These are phyloP conservation scores for Aegle marmelos DNA, from an alignment of 345 rosid species.

Conservation along the genomic window DNA sequence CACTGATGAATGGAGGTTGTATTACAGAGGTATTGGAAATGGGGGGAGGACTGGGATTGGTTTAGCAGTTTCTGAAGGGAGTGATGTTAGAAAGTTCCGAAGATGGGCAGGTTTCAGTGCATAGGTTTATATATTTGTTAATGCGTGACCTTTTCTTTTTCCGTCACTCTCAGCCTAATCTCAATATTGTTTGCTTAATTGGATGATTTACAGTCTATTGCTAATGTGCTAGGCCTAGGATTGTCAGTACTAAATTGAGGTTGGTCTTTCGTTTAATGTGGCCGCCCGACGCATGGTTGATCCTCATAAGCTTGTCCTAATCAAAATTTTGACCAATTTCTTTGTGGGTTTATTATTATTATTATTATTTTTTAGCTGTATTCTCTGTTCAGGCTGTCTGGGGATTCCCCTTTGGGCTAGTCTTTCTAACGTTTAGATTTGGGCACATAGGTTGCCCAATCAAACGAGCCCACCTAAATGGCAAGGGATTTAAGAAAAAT, in stretches of 20 bases:
- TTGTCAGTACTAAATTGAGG: neutral
- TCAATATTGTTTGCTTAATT: neutral
- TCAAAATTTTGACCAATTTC: neutral
- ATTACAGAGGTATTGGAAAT: constrained; percentile 57
- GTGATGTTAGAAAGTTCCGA: constrained; percentile 38
- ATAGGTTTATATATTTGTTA: constrained; percentile 18
- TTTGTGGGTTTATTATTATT: neutral
- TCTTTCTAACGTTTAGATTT: neutral
- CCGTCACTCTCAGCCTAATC: neutral
- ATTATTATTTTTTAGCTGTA: too few relatives aligned
- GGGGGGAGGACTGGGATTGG: constrained; percentile 74
- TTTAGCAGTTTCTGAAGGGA: constrained; percentile 57
- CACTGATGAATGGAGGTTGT: constrained; percentile 66
- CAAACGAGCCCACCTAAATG: too few relatives aligned
- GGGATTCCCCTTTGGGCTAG: neutral
- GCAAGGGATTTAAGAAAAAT: too few relatives aligned
- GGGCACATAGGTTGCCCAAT: neutral
- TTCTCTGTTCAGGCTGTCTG: too few relatives aligned
- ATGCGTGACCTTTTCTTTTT: neutral
- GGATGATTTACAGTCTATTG: neutral
- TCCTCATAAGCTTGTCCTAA: neutral
- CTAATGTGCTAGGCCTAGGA: neutral
- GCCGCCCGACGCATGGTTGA: neutral
- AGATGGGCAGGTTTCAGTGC: constrained; percentile 58
- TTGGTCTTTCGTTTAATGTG: neutral